Base-by-base conservation (phyloP, 495 filamentous ascomycete species). In the Echria macrotheca region DNA sequence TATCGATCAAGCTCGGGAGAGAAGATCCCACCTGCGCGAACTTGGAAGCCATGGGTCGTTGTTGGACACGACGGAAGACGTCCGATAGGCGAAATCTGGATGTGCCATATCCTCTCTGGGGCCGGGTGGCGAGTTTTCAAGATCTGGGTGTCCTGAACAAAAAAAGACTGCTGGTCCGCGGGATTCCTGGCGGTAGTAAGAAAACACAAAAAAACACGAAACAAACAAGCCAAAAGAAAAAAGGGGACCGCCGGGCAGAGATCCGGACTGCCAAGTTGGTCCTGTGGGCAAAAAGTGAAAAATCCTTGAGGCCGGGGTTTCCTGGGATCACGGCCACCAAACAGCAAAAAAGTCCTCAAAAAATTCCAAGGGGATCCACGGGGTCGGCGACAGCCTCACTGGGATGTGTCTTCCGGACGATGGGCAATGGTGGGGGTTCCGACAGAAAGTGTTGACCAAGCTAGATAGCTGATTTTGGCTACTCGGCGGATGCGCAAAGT, bases 21-120 rank as follows among this genome's bases (percentile, higher is more conserved):
- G n/a, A n/a, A n/a, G n/a, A n/a, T n/a, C 72, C 66, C 70, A 75
- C 72, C 72, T 75, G 63, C 67, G 67, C 52, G 70, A 59, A 49
- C n/a, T n/a, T n/a, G 69, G 49, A 23, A 58, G 57, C 72, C 72
- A 75, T 51, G 69, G 61, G 51, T 71, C 70, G 56, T 64, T 68
- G 57, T 65, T 68, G 41, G 71, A 58, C 58, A 63, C 64, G 40
- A 56, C 56, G 57, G 69, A 60, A 15, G 62, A 40, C 42, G 58
- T 50, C 54, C 65, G 66, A 54, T 71, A 72, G 40, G 58, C 59
- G 64, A 68, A 66, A 44, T 72, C 68, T 50, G 60, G 64, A 44
- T 69, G 68, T 33, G 69, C 65, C 70, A 73, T 73, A 12, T 31
- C 49, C 26, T 47, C 44, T 60, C 47, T 40, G 25, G 43, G 37